These are phyloP conservation scores for Neofusicoccum laricinum DNA, from an alignment of 2,329 filamentous ascomycete genomes.

Conservation along the genomic window DNA sequence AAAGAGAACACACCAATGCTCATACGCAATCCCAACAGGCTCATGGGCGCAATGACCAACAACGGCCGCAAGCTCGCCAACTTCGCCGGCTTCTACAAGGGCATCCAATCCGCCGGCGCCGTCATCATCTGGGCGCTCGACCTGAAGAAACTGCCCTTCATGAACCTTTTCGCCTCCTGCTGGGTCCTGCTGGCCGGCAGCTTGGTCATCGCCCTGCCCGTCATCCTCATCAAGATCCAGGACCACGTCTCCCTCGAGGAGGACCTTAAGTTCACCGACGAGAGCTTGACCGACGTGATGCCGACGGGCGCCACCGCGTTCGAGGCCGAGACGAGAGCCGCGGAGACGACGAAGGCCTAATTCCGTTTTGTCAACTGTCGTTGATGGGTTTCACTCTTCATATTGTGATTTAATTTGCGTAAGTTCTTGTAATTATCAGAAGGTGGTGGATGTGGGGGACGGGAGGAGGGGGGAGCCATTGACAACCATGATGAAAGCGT, in stretches of 20 bases:
- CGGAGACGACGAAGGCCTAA: too few relatives aligned
- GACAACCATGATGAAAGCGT: slow-evolving; percentile 25
- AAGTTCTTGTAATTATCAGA: neutral
- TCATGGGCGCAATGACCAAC: slow-evolving; percentile 91
- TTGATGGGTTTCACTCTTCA: too few relatives aligned
- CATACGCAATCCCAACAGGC: slow-evolving; percentile 48
- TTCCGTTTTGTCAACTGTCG: too few relatives aligned
- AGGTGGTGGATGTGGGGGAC: neutral
- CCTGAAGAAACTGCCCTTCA: slow-evolving; percentile 56
- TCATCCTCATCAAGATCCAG: slow-evolving; percentile 75
- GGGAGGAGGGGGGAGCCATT: slow-evolving; percentile 10
- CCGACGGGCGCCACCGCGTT: slow-evolving; percentile 21
- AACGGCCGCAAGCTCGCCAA: slow-evolving; percentile 89
- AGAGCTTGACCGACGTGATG: slow-evolving; percentile 70
- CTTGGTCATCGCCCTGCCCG: slow-evolving; percentile 71
- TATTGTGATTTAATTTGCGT: too few relatives aligned
- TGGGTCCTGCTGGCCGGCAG: slow-evolving; percentile 76
- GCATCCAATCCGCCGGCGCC: slow-evolving; percentile 81
- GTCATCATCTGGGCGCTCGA: slow-evolving; percentile 75
- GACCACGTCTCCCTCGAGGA: slow-evolving; percentile 79
- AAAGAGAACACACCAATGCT: neutral
- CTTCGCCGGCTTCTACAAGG: slow-evolving; percentile 87
- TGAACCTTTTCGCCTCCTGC: slow-evolving; percentile 68
- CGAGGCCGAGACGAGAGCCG: slow-evolving; percentile 23
- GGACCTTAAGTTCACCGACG: slow-evolving; percentile 81